Percentiles rank a stretch among this genome's conserved stretches.
Conservation (phyloP, 805 yeast genomes). For the Starmerella floricola region DNA sequence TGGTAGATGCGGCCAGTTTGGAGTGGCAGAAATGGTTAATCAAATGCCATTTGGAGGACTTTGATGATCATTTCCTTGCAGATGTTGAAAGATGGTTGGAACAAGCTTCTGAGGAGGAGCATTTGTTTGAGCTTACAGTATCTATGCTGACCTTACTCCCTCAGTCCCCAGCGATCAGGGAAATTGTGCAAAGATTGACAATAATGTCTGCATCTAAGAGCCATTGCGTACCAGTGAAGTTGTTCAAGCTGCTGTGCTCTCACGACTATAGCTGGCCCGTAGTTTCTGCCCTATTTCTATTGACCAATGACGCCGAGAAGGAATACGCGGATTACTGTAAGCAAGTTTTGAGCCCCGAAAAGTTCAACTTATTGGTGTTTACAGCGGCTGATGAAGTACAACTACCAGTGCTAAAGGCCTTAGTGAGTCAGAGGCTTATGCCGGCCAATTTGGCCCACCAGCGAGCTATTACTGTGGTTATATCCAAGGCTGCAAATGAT, state of each 20-base stretch:
- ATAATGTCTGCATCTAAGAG: background rate
- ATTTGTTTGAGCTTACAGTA: constrained; percentile 2
- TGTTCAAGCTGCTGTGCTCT: constrained; percentile 9
- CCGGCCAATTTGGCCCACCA: background rate
- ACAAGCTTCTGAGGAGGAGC: background rate
- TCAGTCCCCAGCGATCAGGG: background rate
- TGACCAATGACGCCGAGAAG: constrained; percentile 2
- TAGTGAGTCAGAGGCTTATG: constrained; percentile 1
- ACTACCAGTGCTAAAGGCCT: constrained; percentile 2
- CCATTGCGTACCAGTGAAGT: background rate
- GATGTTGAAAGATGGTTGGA: constrained; percentile 1
- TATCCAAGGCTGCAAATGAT: background rate
- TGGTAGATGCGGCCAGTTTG: no score
- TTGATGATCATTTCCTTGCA: background rate
- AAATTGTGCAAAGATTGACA: constrained; percentile 2
- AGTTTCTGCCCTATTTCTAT: constrained; percentile 16
- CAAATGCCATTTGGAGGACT: background rate
- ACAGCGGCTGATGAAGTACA: constrained; percentile 7
- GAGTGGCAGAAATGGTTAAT: constrained; percentile 11
- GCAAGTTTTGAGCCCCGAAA: constrained; percentile 5
- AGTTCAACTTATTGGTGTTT: constrained; percentile 7
- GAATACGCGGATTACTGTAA: constrained; percentile 9
- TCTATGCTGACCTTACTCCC: constrained; percentile 8
- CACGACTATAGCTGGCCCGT: constrained; percentile 10
- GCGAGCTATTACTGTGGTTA: background rate